A percentile compares a stretch with the other conserved stretches of the same genome.
phyloP scores from a whole-genome alignment of 805 yeast species.

The Teunomyces kruisii region DNA sequence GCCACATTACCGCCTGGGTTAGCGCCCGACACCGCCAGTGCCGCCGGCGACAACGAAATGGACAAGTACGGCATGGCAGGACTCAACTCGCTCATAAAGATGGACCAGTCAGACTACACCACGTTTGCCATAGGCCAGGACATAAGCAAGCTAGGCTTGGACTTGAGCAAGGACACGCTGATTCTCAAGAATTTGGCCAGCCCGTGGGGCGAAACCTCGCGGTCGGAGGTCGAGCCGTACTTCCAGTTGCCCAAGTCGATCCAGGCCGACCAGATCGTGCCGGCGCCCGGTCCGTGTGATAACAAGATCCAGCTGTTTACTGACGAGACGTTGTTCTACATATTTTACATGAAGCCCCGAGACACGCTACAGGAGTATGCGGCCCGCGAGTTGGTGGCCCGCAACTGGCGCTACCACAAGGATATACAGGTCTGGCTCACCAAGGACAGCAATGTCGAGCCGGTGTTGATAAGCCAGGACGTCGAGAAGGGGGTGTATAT shows the following conservation, averaged over 20 bases:
- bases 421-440: conserved; percentile 96
- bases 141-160: conserved; percentile 63
- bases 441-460: conserved; percentile 87
- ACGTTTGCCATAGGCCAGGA: conserved; percentile 77
- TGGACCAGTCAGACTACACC: conserved; percentile 62
- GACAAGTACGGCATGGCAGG: conserved; percentile 71
- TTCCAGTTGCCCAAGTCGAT: conserved; percentile 59
- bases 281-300: conserved; percentile 46
- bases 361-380: conserved; percentile 93
- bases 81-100: conserved; percentile 54
- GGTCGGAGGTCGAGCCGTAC: conserved; percentile 87
- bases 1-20: conserved; percentile 22
- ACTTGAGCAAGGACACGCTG: conserved; percentile 47
- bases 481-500: conserved; percentile 92
- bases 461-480: conserved; percentile 72
- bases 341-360: conserved; percentile 90
- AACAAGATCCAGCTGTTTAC: conserved; percentile 60
- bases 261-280: conserved; percentile 31
- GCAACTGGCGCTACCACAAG: conserved; percentile 98
- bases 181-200: conserved; percentile 72
- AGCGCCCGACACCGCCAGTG: background rate
- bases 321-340: conserved; percentile 90
- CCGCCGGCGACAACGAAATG: conserved; percentile 40
- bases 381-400: conserved; percentile 81
- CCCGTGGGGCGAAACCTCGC: conserved; percentile 93